These are phyloP conservation scores for Saccharum spontaneum DNA, from an alignment of 176 grass and related monocot species.

Conservation along the genomic window DNA sequence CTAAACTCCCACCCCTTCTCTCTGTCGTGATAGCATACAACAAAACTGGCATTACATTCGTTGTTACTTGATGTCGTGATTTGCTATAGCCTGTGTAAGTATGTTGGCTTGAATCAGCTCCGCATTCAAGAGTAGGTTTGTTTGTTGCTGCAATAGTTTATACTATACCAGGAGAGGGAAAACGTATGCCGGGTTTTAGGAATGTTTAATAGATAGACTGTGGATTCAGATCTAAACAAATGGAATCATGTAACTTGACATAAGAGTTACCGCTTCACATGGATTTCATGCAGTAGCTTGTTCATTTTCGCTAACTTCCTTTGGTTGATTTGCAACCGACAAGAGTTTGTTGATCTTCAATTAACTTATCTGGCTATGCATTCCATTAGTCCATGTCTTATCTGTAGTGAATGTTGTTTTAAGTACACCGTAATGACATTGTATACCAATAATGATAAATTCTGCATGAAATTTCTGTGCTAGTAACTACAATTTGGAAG, in stretches of 20 bases:
- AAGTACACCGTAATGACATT: neutral
- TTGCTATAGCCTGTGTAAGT: constrained; percentile 5
- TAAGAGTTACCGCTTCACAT: neutral
- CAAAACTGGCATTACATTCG: neutral
- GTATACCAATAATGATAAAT: constrained; percentile 7
- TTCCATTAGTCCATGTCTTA: neutral
- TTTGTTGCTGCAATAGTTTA: neutral
- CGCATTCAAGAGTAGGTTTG: constrained; percentile 5
- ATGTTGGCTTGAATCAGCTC: constrained; percentile 8
- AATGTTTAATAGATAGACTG: neutral
- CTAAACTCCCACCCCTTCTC: neutral
- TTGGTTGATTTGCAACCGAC: neutral
- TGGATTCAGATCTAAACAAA: neutral
- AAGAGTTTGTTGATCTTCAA: neutral
- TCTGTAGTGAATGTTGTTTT: neutral
- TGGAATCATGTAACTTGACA: neutral
- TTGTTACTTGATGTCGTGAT: neutral
- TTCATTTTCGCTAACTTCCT: neutral
- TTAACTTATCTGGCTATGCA: neutral
- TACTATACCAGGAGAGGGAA: neutral
- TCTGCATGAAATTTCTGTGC: neutral
- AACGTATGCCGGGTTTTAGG: neutral
- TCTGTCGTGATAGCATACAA: neutral
- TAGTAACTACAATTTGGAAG: neutral
- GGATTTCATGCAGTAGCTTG: neutral